These are phyloP conservation scores for Ogataea pignaliae DNA, from an alignment of 805 yeast genomes.

Conservation along the genomic window DNA sequence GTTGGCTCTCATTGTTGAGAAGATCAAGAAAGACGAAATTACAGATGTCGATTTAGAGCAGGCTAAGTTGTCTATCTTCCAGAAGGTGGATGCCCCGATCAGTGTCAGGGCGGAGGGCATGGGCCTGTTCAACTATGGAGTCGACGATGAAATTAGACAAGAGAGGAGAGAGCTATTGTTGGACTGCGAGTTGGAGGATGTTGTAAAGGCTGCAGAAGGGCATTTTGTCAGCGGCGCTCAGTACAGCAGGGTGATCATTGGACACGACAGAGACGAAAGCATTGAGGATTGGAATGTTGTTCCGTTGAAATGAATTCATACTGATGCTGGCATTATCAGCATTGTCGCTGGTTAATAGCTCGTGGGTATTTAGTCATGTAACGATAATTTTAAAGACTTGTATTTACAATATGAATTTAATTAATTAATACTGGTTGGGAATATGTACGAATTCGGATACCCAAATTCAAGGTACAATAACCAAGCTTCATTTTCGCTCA, in stretches of 20 bases:
- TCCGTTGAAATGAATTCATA: not conserved
- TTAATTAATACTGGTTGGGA: too few relatives aligned
- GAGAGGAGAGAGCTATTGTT: slow-evolving; percentile 70
- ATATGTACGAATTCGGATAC: too few relatives aligned
- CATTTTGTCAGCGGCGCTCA: slow-evolving; percentile 39
- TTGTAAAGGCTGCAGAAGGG: slow-evolving; percentile 60
- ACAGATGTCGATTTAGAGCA: slow-evolving; percentile 68
- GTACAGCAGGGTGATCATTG: slow-evolving; percentile 18
- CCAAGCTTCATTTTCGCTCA: too few relatives aligned
- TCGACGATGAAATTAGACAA: slow-evolving; percentile 78
- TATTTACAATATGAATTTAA: too few relatives aligned
- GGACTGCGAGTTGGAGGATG: slow-evolving; percentile 58
- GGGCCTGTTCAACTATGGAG: slow-evolving; percentile 57
- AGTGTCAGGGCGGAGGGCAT: slow-evolving; percentile 78
- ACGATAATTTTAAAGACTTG: too few relatives aligned
- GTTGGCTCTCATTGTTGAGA: slow-evolving; percentile 40
- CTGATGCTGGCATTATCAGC: too few relatives aligned
- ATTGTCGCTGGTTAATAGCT: too few relatives aligned
- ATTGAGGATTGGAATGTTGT: slow-evolving; percentile 1
- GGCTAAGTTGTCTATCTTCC: slow-evolving; percentile 89
- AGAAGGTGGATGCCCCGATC: slow-evolving; percentile 84
- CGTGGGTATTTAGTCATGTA: too few relatives aligned
- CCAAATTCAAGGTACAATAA: too few relatives aligned
- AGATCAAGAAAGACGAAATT: slow-evolving; percentile 19
- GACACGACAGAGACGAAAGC: slow-evolving; percentile 3